A percentile compares a stretch with the other conserved stretches of the same genome.
These are phyloP conservation scores for Capsicum pubescens DNA, from an alignment of 257 asterid genomes.

Conservation along the genomic window DNA sequence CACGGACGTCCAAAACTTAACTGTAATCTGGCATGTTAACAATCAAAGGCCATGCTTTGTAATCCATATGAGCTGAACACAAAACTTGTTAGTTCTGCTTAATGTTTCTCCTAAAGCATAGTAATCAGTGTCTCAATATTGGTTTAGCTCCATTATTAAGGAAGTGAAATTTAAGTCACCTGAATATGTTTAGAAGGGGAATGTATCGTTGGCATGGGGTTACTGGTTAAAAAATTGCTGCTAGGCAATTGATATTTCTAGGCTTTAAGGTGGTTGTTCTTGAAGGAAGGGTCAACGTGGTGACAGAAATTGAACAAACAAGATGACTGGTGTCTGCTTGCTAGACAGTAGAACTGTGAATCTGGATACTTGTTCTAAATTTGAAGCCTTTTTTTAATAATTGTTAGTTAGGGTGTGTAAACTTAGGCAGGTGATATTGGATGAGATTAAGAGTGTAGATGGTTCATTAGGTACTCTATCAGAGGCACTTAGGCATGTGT, in stretches of 20 bases:
- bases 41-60: conserved; percentile 68
- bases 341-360: conserved; percentile 75
- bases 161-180: conserved; percentile 52
- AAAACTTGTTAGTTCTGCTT: conserved; percentile 74
- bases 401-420: conserved; percentile 91
- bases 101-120: conserved; percentile 73
- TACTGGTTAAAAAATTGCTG: conserved; percentile 78
- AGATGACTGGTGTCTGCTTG: conserved; percentile 67
- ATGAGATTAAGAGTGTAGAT: conserved; percentile 77
- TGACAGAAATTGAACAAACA: conserved; percentile 78
- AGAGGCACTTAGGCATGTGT: conserved; percentile 69
- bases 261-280: conserved; percentile 84
- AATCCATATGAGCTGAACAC: conserved; percentile 83
- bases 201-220: conserved; percentile 81
- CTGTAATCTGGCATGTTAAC: neutral
- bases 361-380: conserved; percentile 74
- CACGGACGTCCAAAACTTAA: neutral
- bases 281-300: conserved; percentile 82
- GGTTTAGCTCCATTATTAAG: conserved; percentile 70
- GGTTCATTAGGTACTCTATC: conserved; percentile 38
- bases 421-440: conserved; percentile 85
- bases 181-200: conserved; percentile 51
- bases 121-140: conserved; percentile 58
- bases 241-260: conserved; percentile 73
- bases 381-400: conserved; percentile 75